Evolutionary conservation across 2,329 filamentous ascomycete genomes (phyloP).

Genomic region (Colletotrichum godetiae): DNA sequence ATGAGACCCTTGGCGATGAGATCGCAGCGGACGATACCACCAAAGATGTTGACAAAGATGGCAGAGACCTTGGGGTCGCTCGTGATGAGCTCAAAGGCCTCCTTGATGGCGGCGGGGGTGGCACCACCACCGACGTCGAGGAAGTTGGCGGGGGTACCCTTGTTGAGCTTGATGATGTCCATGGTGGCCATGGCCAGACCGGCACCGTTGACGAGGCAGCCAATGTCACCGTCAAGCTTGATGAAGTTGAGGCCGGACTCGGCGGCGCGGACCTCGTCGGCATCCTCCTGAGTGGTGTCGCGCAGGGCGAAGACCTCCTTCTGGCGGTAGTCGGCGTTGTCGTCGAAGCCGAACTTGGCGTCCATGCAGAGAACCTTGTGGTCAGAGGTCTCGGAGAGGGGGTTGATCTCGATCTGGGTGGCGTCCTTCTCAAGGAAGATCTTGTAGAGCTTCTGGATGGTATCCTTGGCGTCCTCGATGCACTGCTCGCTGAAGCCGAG

Average conservation of each 20-base stretch:
- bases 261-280: constrained; percentile 94
- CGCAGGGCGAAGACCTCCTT: constrained; percentile 95
- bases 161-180: constrained; percentile 99
- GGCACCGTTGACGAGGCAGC: constrained; percentile 98
- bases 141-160: constrained; percentile 96
- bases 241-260: constrained; percentile 98
- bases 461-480: constrained; percentile 93
- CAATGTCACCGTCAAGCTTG: constrained; percentile 99
- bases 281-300: constrained; percentile 94
- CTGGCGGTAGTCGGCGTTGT: constrained; percentile 98
- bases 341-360: constrained; percentile 98
- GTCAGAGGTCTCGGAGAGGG: constrained; percentile 96
- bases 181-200: constrained; percentile 99
- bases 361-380: constrained; percentile 99
- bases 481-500: constrained; percentile 98
- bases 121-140: constrained; percentile 98
- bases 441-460: constrained; percentile 99
- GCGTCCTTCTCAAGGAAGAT: constrained; percentile 99
- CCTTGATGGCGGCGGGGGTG: constrained; percentile 94
- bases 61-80: constrained; percentile 98
- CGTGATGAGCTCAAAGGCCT: constrained; percentile 98
- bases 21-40: constrained; percentile 97
- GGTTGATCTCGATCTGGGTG: constrained; percentile 99
- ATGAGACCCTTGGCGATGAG: constrained; percentile 97
- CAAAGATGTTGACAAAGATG: constrained; percentile 99